Conservation (phyloP, 257 asterid genomes). For the Handroanthus guayacan region DNA sequence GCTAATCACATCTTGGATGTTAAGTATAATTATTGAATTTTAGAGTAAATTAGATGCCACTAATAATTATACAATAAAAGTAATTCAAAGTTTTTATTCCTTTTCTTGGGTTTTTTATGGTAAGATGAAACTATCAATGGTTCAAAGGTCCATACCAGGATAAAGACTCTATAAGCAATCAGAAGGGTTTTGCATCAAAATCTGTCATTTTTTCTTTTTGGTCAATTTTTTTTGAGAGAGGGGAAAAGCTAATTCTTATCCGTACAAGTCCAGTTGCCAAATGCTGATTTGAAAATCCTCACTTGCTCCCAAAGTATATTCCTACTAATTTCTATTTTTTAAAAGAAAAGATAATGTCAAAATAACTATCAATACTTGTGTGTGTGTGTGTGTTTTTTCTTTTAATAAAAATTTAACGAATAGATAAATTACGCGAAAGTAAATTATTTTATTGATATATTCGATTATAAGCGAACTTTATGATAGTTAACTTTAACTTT, state of each 20-base stretch:
- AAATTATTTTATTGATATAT: no score
- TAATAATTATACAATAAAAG: background rate
- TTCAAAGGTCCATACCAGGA: constrained; percentile 45
- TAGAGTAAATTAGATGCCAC: background rate
- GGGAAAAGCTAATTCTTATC: background rate
- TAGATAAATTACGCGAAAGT: no score
- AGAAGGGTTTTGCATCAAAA: constrained; percentile 44
- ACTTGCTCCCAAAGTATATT: constrained; percentile 28
- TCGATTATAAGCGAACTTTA: no score
- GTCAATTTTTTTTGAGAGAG: background rate
- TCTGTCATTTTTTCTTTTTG: constrained; percentile 18
- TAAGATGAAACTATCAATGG: constrained; percentile 39
- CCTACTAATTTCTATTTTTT: background rate
- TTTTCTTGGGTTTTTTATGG: constrained; percentile 7
- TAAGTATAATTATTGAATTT: constrained; percentile 11
- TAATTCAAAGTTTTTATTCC: background rate
- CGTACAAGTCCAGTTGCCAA: background rate
- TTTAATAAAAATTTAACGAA: background rate
- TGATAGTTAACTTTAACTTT: no score
- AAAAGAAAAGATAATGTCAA: background rate
- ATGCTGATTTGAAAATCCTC: constrained; percentile 5
- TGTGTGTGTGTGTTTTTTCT: background rate
- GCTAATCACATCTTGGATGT: constrained; percentile 5
- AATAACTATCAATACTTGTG: background rate
- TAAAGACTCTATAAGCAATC: constrained; percentile 24